Evolutionary conservation across 768 basidiomycete species (phyloP), one percentile per base, ranked within the genome.

Genomic region (Lactarius psammicola): DNA sequence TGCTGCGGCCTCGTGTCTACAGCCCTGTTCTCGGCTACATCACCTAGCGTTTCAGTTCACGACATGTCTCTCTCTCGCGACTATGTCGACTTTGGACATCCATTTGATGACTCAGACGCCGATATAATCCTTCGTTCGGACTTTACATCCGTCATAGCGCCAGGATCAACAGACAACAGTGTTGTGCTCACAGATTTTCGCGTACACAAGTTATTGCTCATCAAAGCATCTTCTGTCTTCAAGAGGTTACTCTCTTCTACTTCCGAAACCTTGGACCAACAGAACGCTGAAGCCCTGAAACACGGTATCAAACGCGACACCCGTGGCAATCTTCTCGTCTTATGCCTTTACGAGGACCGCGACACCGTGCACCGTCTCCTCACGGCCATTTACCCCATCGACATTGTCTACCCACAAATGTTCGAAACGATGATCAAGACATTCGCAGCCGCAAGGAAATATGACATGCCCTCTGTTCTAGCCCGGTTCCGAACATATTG

Each of bases 51-150:
- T 30, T 23, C 46, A 26, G 28, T 28, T 23, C 33, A 3, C 56
- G 55, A 7, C n/a, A 60, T 65, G 63, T 57, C 66, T 28, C 20
- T n/a, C n/a, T n/a, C n/a, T n/a, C n/a, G n/a, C n/a, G n/a, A n/a
- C n/a, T n/a, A n/a, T n/a, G n/a, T n/a, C n/a, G n/a, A n/a, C n/a
- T n/a, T n/a, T n/a, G n/a, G n/a, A n/a, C n/a, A n/a, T n/a, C 84
- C 85, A 4, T 86, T 86, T 73, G 74, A 85, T 68, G 74, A 81
- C n/a, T n/a, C n/a, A 33, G 76, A 77, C 59, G 82, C 82, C 63
- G 72, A 75, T 55, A 13, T 58, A 23, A 58, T 62, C 49, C 56
- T 66, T 53, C 49, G 65, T 58, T 66, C 58, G 18, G 38, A 17
- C 4, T 46, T 36, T 10, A 9, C 55, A 18, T 10, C 34, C 49